Base-by-base conservation (phyloP, 2,329 filamentous ascomycete species). In the Paraphoma chrysanthemicola region DNA sequence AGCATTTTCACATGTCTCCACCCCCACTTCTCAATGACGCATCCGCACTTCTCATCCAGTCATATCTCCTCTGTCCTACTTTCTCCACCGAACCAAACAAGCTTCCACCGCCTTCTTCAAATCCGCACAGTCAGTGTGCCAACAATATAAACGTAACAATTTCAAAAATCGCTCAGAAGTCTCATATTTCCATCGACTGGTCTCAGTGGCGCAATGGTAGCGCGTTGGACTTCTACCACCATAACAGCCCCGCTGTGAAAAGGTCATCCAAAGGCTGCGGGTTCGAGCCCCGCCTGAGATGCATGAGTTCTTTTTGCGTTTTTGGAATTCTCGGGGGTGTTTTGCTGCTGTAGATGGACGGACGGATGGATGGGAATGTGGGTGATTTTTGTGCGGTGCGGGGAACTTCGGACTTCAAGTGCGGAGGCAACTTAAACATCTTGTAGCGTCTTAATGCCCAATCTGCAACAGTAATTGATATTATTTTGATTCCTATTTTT, bases 141-240 rank as follows among this genome's bases (percentile, higher is more conserved):
- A 23, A 45, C 28, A n/a, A 38, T 38, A 51, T 44, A 10, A 6
- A 16, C 7, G n/a, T 2, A 14, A 9, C 17, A 49, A 23, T 55
- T 53, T 16, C 1, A 23, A 54, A 62, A 57, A 38, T 18, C 18
- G 28, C 8, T 49, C 63, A 69, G 60, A 67, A 66, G 60, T 67
- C 56, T 59, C 23, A 43, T 45, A 66, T 64, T 66, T 64, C 61
- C 59, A 56, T 54, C 51, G 44, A 49, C 49, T 48, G 59, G 67
- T 66, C 67, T 67, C 66, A 62, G 65, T 71, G 68, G 68, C 68
- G 68, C 68, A 71, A 71, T 71, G 68, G 68, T 71, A 71, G 68
- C 68, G 68, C 68, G 68, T 69, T 69, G 67, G 68, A 71, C 68
- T 71, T 71, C 67, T 71, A 71, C 58, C 53, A 36, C 23, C 23